A percentile compares a stretch with the other conserved stretches of the same genome.
phyloP scores from a whole-genome alignment of 2,329 filamentous ascomycete genomes.

The Beauveria brongniartii region DNA sequence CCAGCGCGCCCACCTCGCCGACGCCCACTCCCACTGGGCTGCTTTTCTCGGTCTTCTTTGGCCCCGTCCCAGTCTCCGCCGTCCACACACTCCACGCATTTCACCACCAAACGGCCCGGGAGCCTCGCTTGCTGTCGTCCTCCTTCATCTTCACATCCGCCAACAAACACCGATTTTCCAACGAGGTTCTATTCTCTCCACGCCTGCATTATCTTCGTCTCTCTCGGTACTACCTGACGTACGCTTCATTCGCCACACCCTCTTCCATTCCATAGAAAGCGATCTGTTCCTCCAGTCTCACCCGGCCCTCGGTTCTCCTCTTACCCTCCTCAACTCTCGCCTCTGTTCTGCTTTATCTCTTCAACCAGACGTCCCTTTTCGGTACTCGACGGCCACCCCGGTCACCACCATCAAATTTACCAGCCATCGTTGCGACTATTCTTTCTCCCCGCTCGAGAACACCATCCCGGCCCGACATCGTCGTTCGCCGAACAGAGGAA shows the following conservation, averaged over 20 bases:
- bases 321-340: not conserved
- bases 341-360: not conserved
- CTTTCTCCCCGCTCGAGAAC: not conserved
- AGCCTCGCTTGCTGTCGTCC: not conserved
- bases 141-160: constrained; percentile 3
- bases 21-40: no score
- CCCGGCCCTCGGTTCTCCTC: not conserved
- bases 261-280: constrained; percentile 3
- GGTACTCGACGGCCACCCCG: not conserved
- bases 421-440: not conserved
- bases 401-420: not conserved
- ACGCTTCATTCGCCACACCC: not conserved
- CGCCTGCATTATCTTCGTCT: not conserved
- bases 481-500: not conserved
- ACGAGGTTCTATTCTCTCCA: not conserved
- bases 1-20: not conserved
- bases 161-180: not conserved
- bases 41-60: no score
- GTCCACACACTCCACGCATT: constrained; percentile 10
- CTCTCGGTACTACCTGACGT: not conserved
- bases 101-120: not conserved
- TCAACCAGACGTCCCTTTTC: not conserved
- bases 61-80: not conserved
- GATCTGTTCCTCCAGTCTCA: not conserved
- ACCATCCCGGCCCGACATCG: not conserved